These are phyloP conservation scores for Boletus edulis DNA, from an alignment of 768 basidiomycete species.

Conservation along the genomic window DNA sequence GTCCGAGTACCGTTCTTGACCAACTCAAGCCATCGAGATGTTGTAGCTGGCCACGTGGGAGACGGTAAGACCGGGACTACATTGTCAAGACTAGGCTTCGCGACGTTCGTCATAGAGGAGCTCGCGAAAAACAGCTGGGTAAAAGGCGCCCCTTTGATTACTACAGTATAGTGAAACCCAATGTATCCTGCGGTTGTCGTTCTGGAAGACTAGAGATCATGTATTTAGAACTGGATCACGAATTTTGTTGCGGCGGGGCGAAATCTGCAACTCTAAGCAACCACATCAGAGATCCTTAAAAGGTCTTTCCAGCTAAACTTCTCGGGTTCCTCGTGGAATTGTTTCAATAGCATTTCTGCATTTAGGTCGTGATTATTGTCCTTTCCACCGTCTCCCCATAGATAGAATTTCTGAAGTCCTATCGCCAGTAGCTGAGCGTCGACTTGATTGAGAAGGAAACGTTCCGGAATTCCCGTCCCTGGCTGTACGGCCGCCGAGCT, in stretches of 20 bases:
- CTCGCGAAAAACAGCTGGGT: slow-evolving; percentile 60
- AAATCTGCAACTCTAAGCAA: slow-evolving; percentile 6
- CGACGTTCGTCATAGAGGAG: slow-evolving; percentile 57
- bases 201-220: neutral
- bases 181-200: neutral
- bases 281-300: slow-evolving; percentile 45
- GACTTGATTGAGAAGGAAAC: slow-evolving; percentile 66
- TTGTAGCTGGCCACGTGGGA: slow-evolving; percentile 65
- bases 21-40: slow-evolving; percentile 41
- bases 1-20: slow-evolving; percentile 65
- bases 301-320: slow-evolving; percentile 84
- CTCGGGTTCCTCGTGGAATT: slow-evolving; percentile 76
- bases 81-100: slow-evolving; percentile 59
- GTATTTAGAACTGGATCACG: neutral
- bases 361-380: neutral
- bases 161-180: neutral
- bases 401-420: slow-evolving; percentile 82
- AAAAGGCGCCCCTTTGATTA: slow-evolving; percentile 37
- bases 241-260: neutral
- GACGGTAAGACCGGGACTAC: slow-evolving; percentile 51
- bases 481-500: slow-evolving; percentile 35
- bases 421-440: slow-evolving; percentile 85
- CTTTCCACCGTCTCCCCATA: slow-evolving; percentile 46
- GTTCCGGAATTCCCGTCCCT: slow-evolving; percentile 23
- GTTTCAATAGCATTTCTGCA: slow-evolving; percentile 49